phyloP scores from a whole-genome alignment of 352 stramenopile species.

The Phytopythium cucurbitacearum region DNA sequence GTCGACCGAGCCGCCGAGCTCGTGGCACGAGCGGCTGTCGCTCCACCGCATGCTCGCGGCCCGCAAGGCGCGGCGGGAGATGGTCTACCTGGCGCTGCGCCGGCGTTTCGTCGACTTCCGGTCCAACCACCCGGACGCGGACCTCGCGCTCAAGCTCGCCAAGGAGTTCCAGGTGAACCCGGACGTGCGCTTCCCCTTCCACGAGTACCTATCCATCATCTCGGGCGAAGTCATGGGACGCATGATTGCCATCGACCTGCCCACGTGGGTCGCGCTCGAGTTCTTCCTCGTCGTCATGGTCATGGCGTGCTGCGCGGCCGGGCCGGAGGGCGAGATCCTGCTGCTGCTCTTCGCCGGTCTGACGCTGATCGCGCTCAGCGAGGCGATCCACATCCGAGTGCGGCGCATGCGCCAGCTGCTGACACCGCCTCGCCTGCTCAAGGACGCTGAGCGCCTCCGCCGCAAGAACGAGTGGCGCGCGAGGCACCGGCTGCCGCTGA shows the following conservation, averaged over 20 bases:
- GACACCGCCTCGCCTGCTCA: constrained; percentile 45
- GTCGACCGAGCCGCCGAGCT: constrained; percentile 33
- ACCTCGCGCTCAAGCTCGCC: constrained; percentile 28
- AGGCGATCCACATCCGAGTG: constrained; percentile 44
- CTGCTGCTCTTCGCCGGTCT: constrained; percentile 35
- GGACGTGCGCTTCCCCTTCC: constrained; percentile 60
- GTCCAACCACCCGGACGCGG: constrained; percentile 63
- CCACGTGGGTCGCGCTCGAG: constrained; percentile 64
- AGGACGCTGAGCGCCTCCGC: constrained; percentile 58
- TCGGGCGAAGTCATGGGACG: constrained; percentile 68
- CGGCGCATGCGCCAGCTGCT: constrained; percentile 44
- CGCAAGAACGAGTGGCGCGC: constrained; percentile 48
- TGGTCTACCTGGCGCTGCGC: constrained; percentile 58
- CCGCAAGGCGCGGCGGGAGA: constrained; percentile 42
- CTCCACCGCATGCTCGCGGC: constrained; percentile 21
- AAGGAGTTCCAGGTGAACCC: constrained; percentile 65
- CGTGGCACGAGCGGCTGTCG: constrained; percentile 34
- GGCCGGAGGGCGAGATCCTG: constrained; percentile 31
- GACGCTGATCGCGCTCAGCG: constrained; percentile 38
- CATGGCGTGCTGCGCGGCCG: constrained; percentile 36
- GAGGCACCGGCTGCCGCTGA: constrained; percentile 31
- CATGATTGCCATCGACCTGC: constrained; percentile 68
- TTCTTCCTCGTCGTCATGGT: constrained; percentile 43
- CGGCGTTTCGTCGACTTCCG: constrained; percentile 63
- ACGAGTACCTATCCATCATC: constrained; percentile 76